phyloP scores from a whole-genome alignment of 805 yeast genomes.

The Dipodascus geniculatus region DNA sequence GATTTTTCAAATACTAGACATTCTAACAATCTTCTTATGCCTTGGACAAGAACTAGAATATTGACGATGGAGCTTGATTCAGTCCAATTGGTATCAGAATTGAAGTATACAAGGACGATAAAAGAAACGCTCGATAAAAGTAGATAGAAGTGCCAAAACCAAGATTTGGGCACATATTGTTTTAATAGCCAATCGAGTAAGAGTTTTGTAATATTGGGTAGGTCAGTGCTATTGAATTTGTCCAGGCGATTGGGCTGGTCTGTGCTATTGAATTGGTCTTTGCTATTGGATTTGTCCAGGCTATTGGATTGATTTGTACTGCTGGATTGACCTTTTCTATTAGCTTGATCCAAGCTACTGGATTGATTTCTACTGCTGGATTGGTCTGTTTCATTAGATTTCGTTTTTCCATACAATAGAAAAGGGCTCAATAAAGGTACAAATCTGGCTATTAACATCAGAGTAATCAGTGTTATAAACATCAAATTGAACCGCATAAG shows the following conservation, averaged over 20 bases:
- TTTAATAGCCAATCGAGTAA: not conserved
- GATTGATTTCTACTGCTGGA: too few relatives aligned
- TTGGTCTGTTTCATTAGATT: too few relatives aligned
- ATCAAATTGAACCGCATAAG: not conserved
- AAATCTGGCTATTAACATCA: slow-evolving; percentile 9
- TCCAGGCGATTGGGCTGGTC: too few relatives aligned
- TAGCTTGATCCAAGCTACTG: too few relatives aligned
- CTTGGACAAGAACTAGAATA: slow-evolving; percentile 29
- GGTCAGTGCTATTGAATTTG: too few relatives aligned
- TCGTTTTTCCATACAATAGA: slow-evolving; percentile 20
- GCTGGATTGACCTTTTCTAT: too few relatives aligned
- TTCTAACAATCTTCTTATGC: slow-evolving; percentile 39
- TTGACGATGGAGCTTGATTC: not conserved
- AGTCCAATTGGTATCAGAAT: not conserved
- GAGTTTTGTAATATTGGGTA: too few relatives aligned
- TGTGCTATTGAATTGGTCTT: too few relatives aligned
- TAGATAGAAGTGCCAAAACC: not conserved
- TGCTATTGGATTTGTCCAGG: too few relatives aligned
- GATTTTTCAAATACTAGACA: slow-evolving; percentile 29
- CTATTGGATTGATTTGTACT: too few relatives aligned
- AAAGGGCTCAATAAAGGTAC: slow-evolving; percentile 12
- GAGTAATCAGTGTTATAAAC: not conserved
- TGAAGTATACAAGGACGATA: not conserved
- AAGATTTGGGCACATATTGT: not conserved
- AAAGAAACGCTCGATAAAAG: not conserved